Percentiles rank a stretch among this genome's conserved stretches.
These are phyloP conservation scores for Stemphylium vesicarium DNA, from an alignment of 2,329 filamentous ascomycete genomes.

Conservation along the genomic window DNA sequence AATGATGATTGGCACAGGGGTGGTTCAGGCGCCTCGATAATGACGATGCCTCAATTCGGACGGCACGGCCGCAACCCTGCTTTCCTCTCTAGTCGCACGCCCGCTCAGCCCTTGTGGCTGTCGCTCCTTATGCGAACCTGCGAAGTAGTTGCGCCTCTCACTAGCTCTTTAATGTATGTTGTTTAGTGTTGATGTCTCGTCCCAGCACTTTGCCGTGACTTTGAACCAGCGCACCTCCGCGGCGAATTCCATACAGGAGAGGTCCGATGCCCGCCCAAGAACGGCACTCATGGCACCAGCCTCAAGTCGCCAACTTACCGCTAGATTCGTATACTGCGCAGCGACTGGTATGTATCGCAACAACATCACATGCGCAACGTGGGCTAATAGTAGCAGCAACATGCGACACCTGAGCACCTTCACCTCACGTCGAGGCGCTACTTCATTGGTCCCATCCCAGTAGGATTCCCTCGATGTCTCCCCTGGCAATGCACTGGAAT, in stretches of 20 bases:
- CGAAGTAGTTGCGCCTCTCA: constrained; percentile 9
- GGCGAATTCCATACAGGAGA: constrained; percentile 21
- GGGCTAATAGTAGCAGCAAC: constrained; percentile 53
- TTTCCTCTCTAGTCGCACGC: constrained; percentile 22
- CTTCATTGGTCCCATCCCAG: constrained; percentile 70
- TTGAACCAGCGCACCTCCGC: constrained; percentile 22
- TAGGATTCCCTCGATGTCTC: constrained; percentile 26
- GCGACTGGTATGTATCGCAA: constrained; percentile 53
- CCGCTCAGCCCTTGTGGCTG: constrained; percentile 22
- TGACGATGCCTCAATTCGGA: constrained; percentile 22
- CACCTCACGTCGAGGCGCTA: constrained; percentile 66
- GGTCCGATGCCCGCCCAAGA: constrained; percentile 39
- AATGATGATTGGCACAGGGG: constrained; percentile 34
- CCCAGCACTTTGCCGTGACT: constrained; percentile 14
- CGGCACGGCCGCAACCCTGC: constrained; percentile 12
- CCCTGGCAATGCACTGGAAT: constrained; percentile 18
- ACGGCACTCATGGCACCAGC: constrained; percentile 44
- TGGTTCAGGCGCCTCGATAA: constrained; percentile 25
- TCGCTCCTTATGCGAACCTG: constrained; percentile 19
- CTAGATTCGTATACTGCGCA: constrained; percentile 61
- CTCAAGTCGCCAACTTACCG: constrained; percentile 47
- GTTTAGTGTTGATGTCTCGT: constrained; percentile 19
- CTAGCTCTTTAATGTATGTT: constrained; percentile 21
- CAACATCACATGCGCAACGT: background rate
- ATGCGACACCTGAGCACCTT: constrained; percentile 67